These are phyloP conservation scores for Triticum monococcum DNA, from an alignment of 176 grass and related monocot genomes.

Conservation along the genomic window DNA sequence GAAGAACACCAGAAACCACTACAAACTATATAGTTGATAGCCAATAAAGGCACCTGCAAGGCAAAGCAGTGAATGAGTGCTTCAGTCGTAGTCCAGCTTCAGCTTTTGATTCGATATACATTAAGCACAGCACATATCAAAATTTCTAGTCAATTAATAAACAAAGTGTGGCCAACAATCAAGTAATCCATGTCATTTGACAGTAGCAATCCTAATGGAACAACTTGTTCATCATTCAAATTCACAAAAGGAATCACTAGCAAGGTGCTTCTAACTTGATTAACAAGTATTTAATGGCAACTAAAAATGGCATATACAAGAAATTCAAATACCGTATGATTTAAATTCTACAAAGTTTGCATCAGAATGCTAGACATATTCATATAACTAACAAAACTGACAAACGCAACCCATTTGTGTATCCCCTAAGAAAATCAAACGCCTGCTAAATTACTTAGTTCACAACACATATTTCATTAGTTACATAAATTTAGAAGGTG, in stretches of 20 bases:
- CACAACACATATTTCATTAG: too few relatives aligned
- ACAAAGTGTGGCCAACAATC: neutral
- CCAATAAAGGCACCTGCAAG: slow-evolving; percentile 17
- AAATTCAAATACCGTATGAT: neutral
- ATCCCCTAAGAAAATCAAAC: neutral
- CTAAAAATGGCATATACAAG: neutral
- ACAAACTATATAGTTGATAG: slow-evolving; percentile 11
- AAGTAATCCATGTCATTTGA: neutral
- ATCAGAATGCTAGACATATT: neutral
- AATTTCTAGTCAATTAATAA: neutral
- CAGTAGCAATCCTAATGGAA: neutral
- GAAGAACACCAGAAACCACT: slow-evolving; percentile 27
- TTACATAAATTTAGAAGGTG: too few relatives aligned
- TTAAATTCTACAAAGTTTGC: neutral
- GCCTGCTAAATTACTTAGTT: neutral
- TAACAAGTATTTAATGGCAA: neutral
- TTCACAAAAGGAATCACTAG: neutral
- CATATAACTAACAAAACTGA: neutral
- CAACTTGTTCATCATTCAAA: neutral
- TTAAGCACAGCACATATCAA: neutral
- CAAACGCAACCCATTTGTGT: neutral
- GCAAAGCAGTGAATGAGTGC: neutral
- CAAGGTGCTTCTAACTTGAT: neutral
- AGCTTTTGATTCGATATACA: neutral
- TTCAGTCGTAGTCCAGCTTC: neutral